Evolutionary conservation across 2,329 filamentous ascomycete species (phyloP).

Genomic region (Sordariomycetes sp.): DNA sequence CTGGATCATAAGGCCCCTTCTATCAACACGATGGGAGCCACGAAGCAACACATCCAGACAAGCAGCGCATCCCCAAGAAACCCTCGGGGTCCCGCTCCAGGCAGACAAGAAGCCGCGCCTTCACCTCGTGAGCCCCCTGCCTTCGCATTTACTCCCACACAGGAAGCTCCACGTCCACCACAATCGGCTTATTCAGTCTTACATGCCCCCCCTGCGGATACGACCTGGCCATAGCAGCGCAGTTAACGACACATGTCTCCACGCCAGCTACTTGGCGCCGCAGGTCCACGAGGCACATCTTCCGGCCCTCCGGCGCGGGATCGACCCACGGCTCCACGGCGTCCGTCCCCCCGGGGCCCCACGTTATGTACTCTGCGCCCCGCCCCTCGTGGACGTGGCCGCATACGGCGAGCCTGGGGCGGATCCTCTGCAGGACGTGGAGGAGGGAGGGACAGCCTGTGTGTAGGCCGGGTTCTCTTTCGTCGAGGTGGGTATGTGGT

Average conservation of each 20-base stretch:
- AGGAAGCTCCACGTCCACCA: slow-evolving; percentile 69
- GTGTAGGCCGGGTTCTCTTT: slow-evolving; percentile 19
- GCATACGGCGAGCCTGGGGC: slow-evolving; percentile 53
- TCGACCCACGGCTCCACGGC: slow-evolving; percentile 48
- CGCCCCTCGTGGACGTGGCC: slow-evolving; percentile 61
- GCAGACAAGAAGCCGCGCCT: neutral
- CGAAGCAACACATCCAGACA: neutral
- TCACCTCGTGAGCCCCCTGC: neutral
- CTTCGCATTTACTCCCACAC: slow-evolving; percentile 15
- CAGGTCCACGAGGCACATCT: slow-evolving; percentile 50
- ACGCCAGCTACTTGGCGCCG: slow-evolving; percentile 32
- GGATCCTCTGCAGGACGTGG: slow-evolving; percentile 41
- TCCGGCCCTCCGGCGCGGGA: slow-evolving; percentile 37
- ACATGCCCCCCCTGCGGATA: slow-evolving; percentile 41
- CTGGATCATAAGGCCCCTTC: neutral
- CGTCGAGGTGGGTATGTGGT: slow-evolving; percentile 45
- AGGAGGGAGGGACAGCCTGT: slow-evolving; percentile 49
- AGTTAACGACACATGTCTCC: slow-evolving; percentile 64
- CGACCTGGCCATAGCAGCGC: slow-evolving; percentile 56
- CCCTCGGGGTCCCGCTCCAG: too few species aligned
- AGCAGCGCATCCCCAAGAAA: too few species aligned
- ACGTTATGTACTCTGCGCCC: slow-evolving; percentile 48
- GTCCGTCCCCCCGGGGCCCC: slow-evolving; percentile 31
- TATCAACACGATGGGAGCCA: neutral
- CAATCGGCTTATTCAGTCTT: slow-evolving; percentile 62